Evolutionary conservation across 257 asterid genomes (phyloP).

Genomic region (Primulina huaijiensis): DNA sequence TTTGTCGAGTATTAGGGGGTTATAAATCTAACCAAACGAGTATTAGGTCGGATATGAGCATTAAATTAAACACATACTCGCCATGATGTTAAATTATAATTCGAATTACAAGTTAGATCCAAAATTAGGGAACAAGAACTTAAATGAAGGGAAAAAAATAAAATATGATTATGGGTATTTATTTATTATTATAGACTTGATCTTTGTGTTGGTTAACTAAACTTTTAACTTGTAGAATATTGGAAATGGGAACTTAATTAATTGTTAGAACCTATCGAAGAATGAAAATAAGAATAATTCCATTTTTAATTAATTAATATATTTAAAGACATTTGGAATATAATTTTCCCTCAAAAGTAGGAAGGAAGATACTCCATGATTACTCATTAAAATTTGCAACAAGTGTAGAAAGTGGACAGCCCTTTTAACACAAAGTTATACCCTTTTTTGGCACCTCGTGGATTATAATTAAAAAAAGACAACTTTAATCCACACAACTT

Average conservation of each 20-base stretch:
- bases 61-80: no score
- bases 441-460: slow-evolving; percentile 62
- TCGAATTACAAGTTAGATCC: no score
- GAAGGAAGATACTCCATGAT: slow-evolving; percentile 57
- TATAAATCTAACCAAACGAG: no score
- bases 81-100: no score
- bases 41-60: no score
- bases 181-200: no score
- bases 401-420: slow-evolving; percentile 89
- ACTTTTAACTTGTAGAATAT: no score
- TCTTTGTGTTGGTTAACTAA: neutral
- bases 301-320: slow-evolving; percentile 12
- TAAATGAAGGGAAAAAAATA: no score
- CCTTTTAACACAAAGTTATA: slow-evolving; percentile 88
- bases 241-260: no score
- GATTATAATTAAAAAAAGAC: slow-evolving; percentile 42
- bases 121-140: no score
- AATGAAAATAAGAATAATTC: slow-evolving; percentile 13
- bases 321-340: slow-evolving; percentile 57
- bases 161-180: no score
- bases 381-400: slow-evolving; percentile 23
- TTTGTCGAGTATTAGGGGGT: slow-evolving; percentile 6
- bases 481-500: slow-evolving; percentile 59
- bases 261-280: neutral
- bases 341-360: slow-evolving; percentile 65